A percentile compares a stretch with the other conserved stretches of the same genome.
Conservation (phyloP, 805 yeast species). For the Suhomyces xylopsoci region DNA sequence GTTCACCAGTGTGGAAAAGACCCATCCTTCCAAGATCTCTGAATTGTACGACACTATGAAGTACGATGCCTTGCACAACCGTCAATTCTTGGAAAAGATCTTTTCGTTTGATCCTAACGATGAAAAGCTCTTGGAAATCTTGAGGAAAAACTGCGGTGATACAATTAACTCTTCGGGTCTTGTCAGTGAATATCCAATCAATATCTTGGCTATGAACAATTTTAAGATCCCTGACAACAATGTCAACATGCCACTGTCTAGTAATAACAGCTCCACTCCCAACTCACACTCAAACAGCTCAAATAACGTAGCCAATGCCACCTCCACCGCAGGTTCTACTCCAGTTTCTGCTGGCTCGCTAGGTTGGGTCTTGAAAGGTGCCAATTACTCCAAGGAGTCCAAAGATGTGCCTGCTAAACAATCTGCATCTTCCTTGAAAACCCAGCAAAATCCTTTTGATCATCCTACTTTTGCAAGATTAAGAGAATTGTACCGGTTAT, state of each 20-base stretch:
- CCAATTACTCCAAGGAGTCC: constrained; percentile 19
- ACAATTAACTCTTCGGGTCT: constrained; percentile 49
- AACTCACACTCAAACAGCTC: constrained; percentile 11
- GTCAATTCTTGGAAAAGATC: constrained; percentile 80
- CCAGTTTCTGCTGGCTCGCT: constrained; percentile 58
- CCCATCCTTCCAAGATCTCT: constrained; percentile 94
- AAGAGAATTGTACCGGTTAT: constrained; percentile 82
- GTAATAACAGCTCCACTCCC: constrained; percentile 17
- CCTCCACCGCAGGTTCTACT: constrained; percentile 13
- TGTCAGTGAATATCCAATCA: constrained; percentile 71
- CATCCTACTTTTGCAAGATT: constrained; percentile 74
- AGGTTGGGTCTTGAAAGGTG: constrained; percentile 66
- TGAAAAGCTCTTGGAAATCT: constrained; percentile 29
- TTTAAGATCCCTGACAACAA: constrained; percentile 55
- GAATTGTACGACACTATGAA: constrained; percentile 98
- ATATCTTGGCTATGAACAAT: constrained; percentile 71
- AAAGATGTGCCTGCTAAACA: constrained; percentile 17
- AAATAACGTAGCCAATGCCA: constrained; percentile 18
- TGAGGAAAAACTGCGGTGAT: constrained; percentile 42
- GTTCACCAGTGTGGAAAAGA: constrained; percentile 88
- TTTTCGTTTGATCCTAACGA: constrained; percentile 61
- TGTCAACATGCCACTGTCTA: constrained; percentile 12
- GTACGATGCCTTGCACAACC: constrained; percentile 93
- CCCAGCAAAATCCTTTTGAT: constrained; percentile 55
- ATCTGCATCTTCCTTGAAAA: constrained; percentile 8